phyloP scores from a whole-genome alignment of 2,329 filamentous ascomycete genomes.

The Sclerotinia glacialis region DNA sequence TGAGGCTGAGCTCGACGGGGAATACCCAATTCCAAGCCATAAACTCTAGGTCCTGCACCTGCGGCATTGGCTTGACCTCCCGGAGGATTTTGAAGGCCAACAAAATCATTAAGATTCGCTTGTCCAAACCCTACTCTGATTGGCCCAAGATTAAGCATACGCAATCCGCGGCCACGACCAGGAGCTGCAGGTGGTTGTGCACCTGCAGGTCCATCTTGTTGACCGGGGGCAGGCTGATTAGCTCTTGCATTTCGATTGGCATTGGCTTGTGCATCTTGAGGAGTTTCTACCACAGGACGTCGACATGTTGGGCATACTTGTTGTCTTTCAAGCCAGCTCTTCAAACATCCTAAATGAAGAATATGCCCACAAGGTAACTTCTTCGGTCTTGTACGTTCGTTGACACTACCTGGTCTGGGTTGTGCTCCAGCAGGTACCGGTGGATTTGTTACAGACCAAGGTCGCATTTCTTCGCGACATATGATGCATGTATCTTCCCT shows the following conservation, averaged over 20 bases:
- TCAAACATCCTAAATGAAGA: conserved; percentile 87
- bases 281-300: conserved; percentile 65
- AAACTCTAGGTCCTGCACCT: conserved; percentile 35
- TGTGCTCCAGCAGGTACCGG: conserved; percentile 42
- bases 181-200: conserved; percentile 39
- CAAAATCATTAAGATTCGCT: conserved; percentile 64
- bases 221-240: conserved; percentile 39
- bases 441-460: conserved; percentile 59
- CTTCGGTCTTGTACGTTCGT: conserved; percentile 85
- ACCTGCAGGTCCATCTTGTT: conserved; percentile 41
- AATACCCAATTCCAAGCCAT: conserved; percentile 40
- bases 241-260: conserved; percentile 23
- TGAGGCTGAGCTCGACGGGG: conserved; percentile 34
- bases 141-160: conserved; percentile 71
- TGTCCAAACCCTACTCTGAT: conserved; percentile 70
- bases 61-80: conserved; percentile 39
- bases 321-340: conserved; percentile 95
- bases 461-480: conserved; percentile 91
- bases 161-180: conserved; percentile 45
- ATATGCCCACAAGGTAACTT: conserved; percentile 97
- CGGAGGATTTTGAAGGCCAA: conserved; percentile 54
- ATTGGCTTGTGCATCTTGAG: conserved; percentile 36
- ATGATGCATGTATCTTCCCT: conserved; percentile 96
- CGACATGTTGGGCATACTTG: conserved; percentile 96
- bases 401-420: conserved; percentile 46